These are phyloP conservation scores for Colletotrichum karsti DNA, from an alignment of 2,329 filamentous ascomycete species.

Conservation along the genomic window DNA sequence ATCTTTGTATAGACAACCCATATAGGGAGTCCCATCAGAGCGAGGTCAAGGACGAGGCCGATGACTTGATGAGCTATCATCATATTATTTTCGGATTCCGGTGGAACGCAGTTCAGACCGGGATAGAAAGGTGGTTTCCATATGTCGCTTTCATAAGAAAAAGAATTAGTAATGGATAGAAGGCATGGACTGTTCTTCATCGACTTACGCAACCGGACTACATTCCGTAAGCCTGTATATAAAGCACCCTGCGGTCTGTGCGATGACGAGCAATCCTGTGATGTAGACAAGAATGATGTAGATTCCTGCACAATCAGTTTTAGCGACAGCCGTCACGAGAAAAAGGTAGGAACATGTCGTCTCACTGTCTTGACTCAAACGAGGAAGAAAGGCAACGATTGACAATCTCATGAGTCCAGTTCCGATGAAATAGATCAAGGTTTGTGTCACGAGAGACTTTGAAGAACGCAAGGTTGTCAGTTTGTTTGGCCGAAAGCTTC, in stretches of 20 bases:
- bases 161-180: no score
- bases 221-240: conserved; percentile 29
- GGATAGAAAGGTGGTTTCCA: conserved; percentile 31
- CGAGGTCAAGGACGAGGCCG: conserved; percentile 42
- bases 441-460: neutral
- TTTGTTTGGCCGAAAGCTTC: neutral
- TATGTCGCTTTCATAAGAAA: conserved; percentile 19
- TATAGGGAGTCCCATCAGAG: conserved; percentile 42
- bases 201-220: conserved; percentile 15
- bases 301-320: neutral
- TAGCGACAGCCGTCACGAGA: no score
- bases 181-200: neutral
- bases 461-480: neutral
- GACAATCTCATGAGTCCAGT: conserved; percentile 41
- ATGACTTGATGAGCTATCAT: conserved; percentile 41
- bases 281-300: conserved; percentile 15
- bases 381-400: conserved; percentile 42
- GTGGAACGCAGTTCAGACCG: conserved; percentile 35
- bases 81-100: conserved; percentile 35
- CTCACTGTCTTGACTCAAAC: conserved; percentile 42
- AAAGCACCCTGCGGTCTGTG: conserved; percentile 24
- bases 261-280: conserved; percentile 20
- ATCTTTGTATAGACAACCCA: conserved; percentile 46
- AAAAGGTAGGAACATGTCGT: neutral
- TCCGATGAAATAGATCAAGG: conserved; percentile 38